Evolutionary conservation across 176 grass and related monocot genomes (phyloP), one percentile per base, ranked within the genome.

Genomic region (Bonia amplexicaulis): DNA sequence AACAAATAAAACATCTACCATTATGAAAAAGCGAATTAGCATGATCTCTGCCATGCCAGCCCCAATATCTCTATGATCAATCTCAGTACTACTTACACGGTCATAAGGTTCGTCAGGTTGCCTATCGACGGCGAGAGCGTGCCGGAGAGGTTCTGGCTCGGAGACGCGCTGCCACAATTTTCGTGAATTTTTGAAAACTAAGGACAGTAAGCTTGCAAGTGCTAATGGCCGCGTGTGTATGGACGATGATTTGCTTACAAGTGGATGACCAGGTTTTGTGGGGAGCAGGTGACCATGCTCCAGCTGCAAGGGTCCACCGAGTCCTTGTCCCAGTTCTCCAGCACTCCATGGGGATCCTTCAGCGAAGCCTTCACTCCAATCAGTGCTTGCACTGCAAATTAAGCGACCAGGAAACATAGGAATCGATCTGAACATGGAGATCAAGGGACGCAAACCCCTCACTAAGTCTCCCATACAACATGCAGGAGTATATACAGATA

Each of bases 201-300:
- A 12, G 11, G 45, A 9, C 13, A 26, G 4, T 6, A 15, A n/a
- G 0, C 37, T 68, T 48, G 6, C 19, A 14, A 22, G 22, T 6
- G 12, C 45, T 58, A 12, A 29, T 14, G 47, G 6, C 14, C 47
- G 44, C 25, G 17, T 59, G 58, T 7, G 48, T 72, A 12, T 54
- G 5, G 63, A 52, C 14, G 16, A 15, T 19, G 0, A 77, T 7
- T 39, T 17, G 15, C 13, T 83, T 25, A 93, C 92, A 93, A 71
- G 85, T 85, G 88, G 22, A 90, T 93, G 41, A 93, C 92, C 27
- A 90, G 79, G 64, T 90, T 93, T 35, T 88, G 45, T 0, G 89
- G 88, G 16, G 92, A 93, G 45, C 88, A 93, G 68, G 92, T 93
- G 73, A 93, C 88, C 88, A 93, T 93, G 23, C 88, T 89, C 88